phyloP scores from a whole-genome alignment of 768 basidiomycete species.

The Pisolithus orientalis region DNA sequence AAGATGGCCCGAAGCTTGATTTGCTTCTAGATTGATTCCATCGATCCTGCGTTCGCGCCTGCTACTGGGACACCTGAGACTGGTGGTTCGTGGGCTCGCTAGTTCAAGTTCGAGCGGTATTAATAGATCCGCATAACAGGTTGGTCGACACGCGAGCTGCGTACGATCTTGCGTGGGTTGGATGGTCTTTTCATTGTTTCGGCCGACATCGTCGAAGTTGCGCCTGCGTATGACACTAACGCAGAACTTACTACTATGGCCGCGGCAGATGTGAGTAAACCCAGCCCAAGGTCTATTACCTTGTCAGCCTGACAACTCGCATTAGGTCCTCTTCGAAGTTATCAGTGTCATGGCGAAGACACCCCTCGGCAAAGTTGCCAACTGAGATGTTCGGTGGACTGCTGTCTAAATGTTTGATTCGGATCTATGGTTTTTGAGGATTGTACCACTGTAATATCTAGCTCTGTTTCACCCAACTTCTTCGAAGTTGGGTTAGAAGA shows the following conservation, averaged over 20 bases:
- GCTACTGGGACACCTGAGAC: constrained; percentile 84
- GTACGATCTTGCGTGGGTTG: constrained; percentile 68
- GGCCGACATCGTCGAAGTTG: constrained; percentile 81
- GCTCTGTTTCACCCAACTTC: no score
- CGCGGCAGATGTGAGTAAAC: constrained; percentile 47
- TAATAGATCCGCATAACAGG: constrained; percentile 9
- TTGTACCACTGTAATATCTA: no score
- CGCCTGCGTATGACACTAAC: constrained; percentile 72
- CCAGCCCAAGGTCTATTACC: constrained; percentile 1
- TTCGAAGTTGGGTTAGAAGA: no score
- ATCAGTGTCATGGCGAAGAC: constrained; percentile 77
- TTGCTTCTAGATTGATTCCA: constrained; percentile 58
- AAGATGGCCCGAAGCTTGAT: neutral
- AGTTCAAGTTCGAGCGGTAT: constrained; percentile 1
- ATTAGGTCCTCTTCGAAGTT: constrained; percentile 67
- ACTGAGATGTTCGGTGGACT: constrained; percentile 5
- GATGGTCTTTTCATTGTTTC: constrained; percentile 73
- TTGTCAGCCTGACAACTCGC: constrained; percentile 8
- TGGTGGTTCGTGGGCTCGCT: constrained; percentile 38
- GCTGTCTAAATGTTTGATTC: neutral
- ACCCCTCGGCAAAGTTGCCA: constrained; percentile 53
- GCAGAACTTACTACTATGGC: constrained; percentile 61
- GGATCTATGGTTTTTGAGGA: neutral
- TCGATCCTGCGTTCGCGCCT: constrained; percentile 78
- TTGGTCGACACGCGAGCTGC: constrained; percentile 79